These are phyloP conservation scores for Crithidia fasciculata DNA, from an alignment of 208 protist species.

Conservation along the genomic window DNA sequence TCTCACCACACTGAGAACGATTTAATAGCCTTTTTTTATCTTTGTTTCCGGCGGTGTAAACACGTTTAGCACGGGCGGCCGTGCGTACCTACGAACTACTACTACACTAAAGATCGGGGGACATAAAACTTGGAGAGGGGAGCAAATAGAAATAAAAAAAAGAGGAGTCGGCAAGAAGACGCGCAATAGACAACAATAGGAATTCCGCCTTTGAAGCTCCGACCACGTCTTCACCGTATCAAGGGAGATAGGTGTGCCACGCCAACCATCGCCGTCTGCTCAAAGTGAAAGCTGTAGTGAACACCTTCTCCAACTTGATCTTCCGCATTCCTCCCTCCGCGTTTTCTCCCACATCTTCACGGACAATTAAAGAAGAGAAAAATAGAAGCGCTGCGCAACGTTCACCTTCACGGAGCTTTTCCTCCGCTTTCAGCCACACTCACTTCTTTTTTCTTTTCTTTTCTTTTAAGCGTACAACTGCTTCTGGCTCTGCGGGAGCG, in stretches of 20 bases:
- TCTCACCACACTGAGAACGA: too few species aligned
- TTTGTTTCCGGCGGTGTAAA: constrained; percentile 7
- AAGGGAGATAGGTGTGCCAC: too few species aligned
- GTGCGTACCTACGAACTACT: constrained; percentile 32
- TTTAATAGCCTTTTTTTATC: not conserved
- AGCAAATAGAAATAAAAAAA: constrained; percentile 6
- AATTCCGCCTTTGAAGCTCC: too few species aligned
- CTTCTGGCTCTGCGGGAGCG: constrained; percentile 60
- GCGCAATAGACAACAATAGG: too few species aligned
- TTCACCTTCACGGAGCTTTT: not conserved
- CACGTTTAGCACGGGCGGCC: constrained; percentile 13
- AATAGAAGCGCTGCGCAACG: not conserved
- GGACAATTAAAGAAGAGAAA: not conserved
- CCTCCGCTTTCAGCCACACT: not conserved
- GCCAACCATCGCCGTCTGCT: too few species aligned
- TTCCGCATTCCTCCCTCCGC: not conserved
- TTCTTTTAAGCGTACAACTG: constrained; percentile 64
- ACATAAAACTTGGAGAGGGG: constrained; percentile 7
- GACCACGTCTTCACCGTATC: too few species aligned
- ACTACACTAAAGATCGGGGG: constrained; percentile 24
- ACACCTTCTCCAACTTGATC: too few species aligned
- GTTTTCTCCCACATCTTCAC: not conserved
- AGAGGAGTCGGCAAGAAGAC: too few species aligned
- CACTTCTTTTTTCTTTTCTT: constrained; percentile 1
- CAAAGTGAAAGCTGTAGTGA: too few species aligned